Percentiles rank a stretch among this genome's conserved stretches.
These are phyloP conservation scores for Pilaira anomala DNA, from an alignment of 192 early-diverging fungal genomes.

Conservation along the genomic window DNA sequence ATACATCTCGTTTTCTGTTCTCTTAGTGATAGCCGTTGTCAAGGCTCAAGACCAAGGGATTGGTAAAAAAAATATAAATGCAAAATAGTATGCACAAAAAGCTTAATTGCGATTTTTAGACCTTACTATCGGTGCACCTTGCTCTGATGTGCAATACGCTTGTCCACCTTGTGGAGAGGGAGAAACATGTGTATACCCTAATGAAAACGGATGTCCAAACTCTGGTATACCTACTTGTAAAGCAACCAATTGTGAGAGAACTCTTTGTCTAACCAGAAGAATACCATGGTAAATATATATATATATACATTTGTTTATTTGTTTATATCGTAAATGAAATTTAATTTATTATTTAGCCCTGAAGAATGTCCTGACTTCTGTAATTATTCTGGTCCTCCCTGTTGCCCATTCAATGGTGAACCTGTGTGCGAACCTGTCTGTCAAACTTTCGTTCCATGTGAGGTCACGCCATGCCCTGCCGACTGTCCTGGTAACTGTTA, in stretches of 20 bases:
- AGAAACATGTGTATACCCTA: constrained; percentile 2
- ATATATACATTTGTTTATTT: not conserved
- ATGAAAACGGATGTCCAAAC: not conserved
- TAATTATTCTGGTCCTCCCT: constrained; percentile 2
- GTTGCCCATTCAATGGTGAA: constrained; percentile 12
- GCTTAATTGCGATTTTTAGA: too few relatives aligned
- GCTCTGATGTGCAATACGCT: not conserved
- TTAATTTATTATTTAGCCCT: constrained; percentile 1
- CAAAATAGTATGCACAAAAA: too few relatives aligned
- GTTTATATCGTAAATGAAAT: not conserved
- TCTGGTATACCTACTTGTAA: constrained; percentile 7
- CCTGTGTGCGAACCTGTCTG: constrained; percentile 15
- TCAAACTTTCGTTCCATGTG: not conserved
- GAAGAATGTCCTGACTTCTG: constrained; percentile 17
- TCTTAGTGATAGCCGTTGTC: too few relatives aligned
- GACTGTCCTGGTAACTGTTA: constrained; percentile 7
- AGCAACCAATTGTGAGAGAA: not conserved
- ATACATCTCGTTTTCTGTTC: too few relatives aligned
- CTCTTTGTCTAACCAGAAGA: not conserved
- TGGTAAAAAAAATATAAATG: too few relatives aligned
- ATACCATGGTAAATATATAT: constrained; percentile 1
- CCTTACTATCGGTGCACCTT: not conserved
- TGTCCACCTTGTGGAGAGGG: not conserved
- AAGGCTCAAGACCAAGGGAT: too few relatives aligned
- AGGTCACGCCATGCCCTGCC: constrained; percentile 15